Evolutionary conservation across 345 rosid genomes (phyloP).

Genomic region (Rhodamnia argentea): DNA sequence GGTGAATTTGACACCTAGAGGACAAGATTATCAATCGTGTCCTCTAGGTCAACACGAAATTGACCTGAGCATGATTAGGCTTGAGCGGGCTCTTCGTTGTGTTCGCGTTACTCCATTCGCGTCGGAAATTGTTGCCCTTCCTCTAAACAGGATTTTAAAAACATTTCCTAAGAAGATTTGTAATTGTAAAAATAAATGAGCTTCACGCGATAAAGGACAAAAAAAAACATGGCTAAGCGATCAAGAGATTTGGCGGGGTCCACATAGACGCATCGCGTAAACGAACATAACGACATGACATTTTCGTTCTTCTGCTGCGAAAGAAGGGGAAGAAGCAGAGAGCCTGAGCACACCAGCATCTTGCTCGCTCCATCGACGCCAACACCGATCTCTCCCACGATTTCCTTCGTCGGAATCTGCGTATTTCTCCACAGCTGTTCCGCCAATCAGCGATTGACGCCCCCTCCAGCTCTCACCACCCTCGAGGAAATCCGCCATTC

Average conservation of each 20-base stretch:
- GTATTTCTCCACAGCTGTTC: background rate
- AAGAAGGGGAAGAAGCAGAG: background rate
- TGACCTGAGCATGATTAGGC: background rate
- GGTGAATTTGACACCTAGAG: background rate
- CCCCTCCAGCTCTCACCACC: background rate
- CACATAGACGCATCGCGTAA: background rate
- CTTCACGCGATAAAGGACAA: background rate
- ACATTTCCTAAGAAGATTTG: background rate
- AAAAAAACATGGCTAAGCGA: background rate
- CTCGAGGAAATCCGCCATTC: background rate
- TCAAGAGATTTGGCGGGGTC: background rate
- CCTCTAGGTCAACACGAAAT: background rate
- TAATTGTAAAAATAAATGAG: background rate
- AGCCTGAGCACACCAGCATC: background rate
- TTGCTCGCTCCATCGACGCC: background rate
- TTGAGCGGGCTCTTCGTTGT: background rate
- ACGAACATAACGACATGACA: background rate
- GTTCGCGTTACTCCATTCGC: rapidly evolving
- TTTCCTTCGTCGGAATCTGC: background rate
- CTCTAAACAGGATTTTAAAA: background rate
- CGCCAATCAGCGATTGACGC: background rate
- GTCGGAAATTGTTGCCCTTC: background rate
- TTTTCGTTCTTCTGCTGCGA: background rate
- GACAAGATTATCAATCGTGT: background rate
- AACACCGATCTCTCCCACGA: background rate